Evolutionary conservation across 768 basidiomycete genomes (phyloP).

Genomic region (Clavaria fumosa): DNA sequence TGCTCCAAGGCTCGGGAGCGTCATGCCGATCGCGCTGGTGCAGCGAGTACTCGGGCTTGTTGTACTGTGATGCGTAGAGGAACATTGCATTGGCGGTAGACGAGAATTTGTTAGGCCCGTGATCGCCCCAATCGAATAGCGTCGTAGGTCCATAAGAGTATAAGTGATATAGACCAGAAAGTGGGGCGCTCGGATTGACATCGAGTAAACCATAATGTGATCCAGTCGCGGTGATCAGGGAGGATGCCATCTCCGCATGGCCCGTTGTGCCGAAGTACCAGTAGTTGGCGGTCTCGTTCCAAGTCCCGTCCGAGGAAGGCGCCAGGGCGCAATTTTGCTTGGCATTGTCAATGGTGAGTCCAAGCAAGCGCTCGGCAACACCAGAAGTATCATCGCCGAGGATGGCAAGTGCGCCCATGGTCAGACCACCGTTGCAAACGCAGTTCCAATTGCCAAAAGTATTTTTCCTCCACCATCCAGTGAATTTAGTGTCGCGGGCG

Average conservation of each 20-base stretch:
- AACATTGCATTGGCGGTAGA: slow-evolving; percentile 84
- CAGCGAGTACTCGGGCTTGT: slow-evolving; percentile 60
- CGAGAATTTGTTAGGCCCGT: slow-evolving; percentile 90
- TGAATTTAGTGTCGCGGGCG: slow-evolving; percentile 24
- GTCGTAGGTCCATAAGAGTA: slow-evolving; percentile 73
- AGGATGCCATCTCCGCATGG: slow-evolving; percentile 76
- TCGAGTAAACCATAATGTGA: slow-evolving; percentile 59
- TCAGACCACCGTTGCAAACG: slow-evolving; percentile 84
- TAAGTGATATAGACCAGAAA: slow-evolving; percentile 84
- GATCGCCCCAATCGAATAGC: slow-evolving; percentile 71
- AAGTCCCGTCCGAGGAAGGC: slow-evolving; percentile 62
- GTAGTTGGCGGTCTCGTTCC: slow-evolving; percentile 89
- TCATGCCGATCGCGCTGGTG: slow-evolving; percentile 86
- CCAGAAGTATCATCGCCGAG: slow-evolving; percentile 70
- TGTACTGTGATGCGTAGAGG: slow-evolving; percentile 56
- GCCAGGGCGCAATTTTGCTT: slow-evolving; percentile 57
- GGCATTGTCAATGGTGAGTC: slow-evolving; percentile 58
- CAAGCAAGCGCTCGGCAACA: slow-evolving; percentile 48
- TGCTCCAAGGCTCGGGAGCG: slow-evolving; percentile 69
- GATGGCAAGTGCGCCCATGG: slow-evolving; percentile 82
- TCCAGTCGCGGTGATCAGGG: slow-evolving; percentile 76
- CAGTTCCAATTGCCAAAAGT: slow-evolving; percentile 96
- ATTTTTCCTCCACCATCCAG: slow-evolving; percentile 67
- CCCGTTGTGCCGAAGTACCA: slow-evolving; percentile 93
- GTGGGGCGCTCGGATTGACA: slow-evolving; percentile 51